phyloP scores from a whole-genome alignment of 1,139 yeast species.

The Yarrowia galli region DNA sequence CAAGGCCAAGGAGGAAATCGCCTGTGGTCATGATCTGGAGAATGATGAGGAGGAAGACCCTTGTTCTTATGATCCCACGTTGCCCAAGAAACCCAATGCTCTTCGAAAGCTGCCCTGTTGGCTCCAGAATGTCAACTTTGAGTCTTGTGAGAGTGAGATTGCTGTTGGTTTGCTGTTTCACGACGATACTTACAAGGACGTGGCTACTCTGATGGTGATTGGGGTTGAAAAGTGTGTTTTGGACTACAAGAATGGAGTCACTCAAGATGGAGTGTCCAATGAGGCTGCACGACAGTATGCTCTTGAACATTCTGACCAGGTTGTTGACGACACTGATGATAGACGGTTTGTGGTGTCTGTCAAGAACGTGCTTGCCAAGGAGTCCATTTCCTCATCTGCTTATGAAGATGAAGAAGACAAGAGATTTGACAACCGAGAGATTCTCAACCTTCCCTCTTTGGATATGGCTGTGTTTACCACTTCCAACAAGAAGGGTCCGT shows the following conservation, averaged over 20 bases:
- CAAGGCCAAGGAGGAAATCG: constrained; percentile 28
- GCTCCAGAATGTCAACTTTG: constrained; percentile 47
- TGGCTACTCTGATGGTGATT: constrained; percentile 42
- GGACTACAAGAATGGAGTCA: constrained; percentile 39
- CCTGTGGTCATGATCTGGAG: constrained; percentile 12
- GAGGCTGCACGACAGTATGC: constrained; percentile 11
- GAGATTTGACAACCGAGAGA: constrained; percentile 27
- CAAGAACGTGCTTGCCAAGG: constrained; percentile 18
- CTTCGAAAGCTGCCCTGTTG: constrained; percentile 50
- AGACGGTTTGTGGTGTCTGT: constrained; percentile 35
- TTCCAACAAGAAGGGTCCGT: constrained; percentile 29
- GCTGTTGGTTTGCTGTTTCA: constrained; percentile 43
- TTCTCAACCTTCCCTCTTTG: constrained; percentile 22
- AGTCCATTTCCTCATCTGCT: constrained; percentile 15
- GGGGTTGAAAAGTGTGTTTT: constrained; percentile 40
- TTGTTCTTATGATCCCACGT: background rate
- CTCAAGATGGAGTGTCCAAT: constrained; percentile 10
- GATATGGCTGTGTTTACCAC: constrained; percentile 29
- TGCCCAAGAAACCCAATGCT: constrained; percentile 38
- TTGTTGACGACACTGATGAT: constrained; percentile 27
- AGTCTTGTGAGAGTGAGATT: constrained; percentile 47
- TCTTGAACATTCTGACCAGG: constrained; percentile 6
- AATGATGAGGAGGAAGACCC: background rate
- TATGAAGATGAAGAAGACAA: constrained; percentile 7
- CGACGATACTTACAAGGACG: constrained; percentile 41